Percentiles rank a stretch among this genome's conserved stretches.
Conservation (phyloP, 306 rosid genomes). For the Argentina anserina region DNA sequence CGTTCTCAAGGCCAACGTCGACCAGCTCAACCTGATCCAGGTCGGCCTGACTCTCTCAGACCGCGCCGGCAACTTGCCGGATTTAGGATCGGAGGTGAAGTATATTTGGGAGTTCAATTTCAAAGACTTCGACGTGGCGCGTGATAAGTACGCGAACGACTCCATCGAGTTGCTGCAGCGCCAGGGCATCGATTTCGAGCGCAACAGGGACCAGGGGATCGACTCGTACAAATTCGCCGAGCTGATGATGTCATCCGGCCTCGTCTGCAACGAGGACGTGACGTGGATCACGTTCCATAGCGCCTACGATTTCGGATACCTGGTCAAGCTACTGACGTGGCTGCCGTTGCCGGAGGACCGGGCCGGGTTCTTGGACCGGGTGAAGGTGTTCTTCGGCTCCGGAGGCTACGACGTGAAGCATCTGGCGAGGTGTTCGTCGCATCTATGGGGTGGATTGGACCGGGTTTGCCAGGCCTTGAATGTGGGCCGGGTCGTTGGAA, state of each 20-base stretch:
- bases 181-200: slow-evolving; percentile 65
- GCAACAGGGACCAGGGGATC: slow-evolving; percentile 36
- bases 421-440: slow-evolving; percentile 37
- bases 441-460: slow-evolving; percentile 57
- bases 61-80: slow-evolving; percentile 45
- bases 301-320: slow-evolving; percentile 67
- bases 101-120: slow-evolving; percentile 71
- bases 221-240: slow-evolving; percentile 48
- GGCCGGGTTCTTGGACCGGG: slow-evolving; percentile 30
- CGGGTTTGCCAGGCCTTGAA: slow-evolving; percentile 35
- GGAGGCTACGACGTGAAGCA: slow-evolving; percentile 67
- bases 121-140: slow-evolving; percentile 52
- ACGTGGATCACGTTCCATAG: slow-evolving; percentile 69
- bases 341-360: slow-evolving; percentile 39
- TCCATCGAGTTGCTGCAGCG: slow-evolving; percentile 50
- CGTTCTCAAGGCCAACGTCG: slow-evolving; percentile 73
- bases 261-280: slow-evolving; percentile 43
- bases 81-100: slow-evolving; percentile 29
- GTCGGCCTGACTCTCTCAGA: slow-evolving; percentile 60
- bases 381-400: slow-evolving; percentile 47
- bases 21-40: slow-evolving; percentile 61
- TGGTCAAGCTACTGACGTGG: slow-evolving; percentile 55
- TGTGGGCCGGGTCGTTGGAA: slow-evolving; percentile 42
- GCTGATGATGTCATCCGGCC: slow-evolving; percentile 70
- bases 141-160: slow-evolving; percentile 51